These are phyloP conservation scores for Russula compacta DNA, from an alignment of 768 basidiomycete species.

Conservation along the genomic window DNA sequence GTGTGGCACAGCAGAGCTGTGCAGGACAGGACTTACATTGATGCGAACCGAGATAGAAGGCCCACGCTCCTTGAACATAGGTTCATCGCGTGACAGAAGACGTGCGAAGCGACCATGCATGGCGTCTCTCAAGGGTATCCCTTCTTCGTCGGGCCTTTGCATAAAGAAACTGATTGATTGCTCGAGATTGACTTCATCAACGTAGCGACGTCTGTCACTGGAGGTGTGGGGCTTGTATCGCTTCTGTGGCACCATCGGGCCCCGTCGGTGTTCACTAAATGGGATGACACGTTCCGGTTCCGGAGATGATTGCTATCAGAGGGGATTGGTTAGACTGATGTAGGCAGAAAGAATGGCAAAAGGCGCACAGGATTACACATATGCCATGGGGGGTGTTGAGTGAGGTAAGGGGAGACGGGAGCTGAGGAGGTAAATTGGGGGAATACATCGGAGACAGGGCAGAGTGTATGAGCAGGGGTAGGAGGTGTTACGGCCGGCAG, in stretches of 20 bases:
- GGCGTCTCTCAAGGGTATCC: conserved; percentile 57
- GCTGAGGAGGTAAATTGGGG: background rate
- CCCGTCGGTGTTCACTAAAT: conserved; percentile 24
- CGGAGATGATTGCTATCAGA: background rate
- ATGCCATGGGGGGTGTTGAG: background rate
- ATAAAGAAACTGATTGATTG: conserved; percentile 55
- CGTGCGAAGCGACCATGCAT: conserved; percentile 49
- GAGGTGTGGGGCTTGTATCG: conserved; percentile 73
- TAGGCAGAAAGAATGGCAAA: background rate
- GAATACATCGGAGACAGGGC: background rate
- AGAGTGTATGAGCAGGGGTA: conserved; percentile 3
- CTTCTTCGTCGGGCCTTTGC: conserved; percentile 44
- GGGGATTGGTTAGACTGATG: background rate
- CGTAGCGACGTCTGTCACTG: conserved; percentile 68
- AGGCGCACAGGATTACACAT: background rate
- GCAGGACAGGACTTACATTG: conserved; percentile 38
- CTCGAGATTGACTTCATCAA: conserved; percentile 58
- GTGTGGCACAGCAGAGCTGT: conserved; percentile 9
- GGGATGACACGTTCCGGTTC: conserved; percentile 14
- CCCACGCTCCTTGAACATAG: conserved; percentile 62
- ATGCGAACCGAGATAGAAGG: conserved; percentile 75
- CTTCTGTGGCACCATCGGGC: conserved; percentile 47
- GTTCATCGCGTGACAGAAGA: conserved; percentile 49
- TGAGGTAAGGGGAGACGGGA: conserved; percentile 10
- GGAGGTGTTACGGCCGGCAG: conserved; percentile 6